Base-by-base conservation (phyloP, 2,329 filamentous ascomycete species). In the Colletotrichum cereale region DNA sequence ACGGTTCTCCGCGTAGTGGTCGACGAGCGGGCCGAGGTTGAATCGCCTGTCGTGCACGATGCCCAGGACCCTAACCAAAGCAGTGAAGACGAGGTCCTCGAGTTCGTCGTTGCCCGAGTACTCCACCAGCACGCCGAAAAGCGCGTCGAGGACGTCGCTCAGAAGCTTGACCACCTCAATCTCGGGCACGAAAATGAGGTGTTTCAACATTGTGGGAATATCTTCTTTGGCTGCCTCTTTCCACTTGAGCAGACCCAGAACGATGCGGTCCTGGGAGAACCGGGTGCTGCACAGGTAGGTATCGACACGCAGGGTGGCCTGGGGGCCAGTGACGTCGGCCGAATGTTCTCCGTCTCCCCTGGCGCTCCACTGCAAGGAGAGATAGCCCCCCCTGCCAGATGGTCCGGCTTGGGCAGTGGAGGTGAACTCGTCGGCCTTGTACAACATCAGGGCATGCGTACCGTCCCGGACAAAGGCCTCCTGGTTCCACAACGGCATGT, bases 131-230 rank as follows among this genome's bases (percentile, higher is more conserved):
- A 98, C 95, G 7, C 94, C 92, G 78, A 99, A 99, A 0, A 99
- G 88, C 0, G 94, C 90, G 80, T 97, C 94, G 64, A 99, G 92
- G 1, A 98, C 95, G 76, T 97, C 93, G 73, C 89, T 92, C 10
- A 98, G 85, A 52, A 98, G 88, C 84, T 98, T 99, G 73, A 99
- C 96, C 42, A 99, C 93, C 82, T 99, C 97, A 67, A 98, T 97
- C 79, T 99, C 96, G 0, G 96, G 93, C 0, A 99, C 95, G 75
- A 98, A 98, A 26, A 95, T 91, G 60, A 98, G 89, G 75, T 95
- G 91, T 78, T 93, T 92, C 52, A 99, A 84, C 0, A 97, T 84
- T 31, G 90, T 87, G 0, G 93, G 86, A 1, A 98, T 86, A 44
- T 95, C 90, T 36, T 91, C 90, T 56, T 91, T 88, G 0, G 91